These are phyloP conservation scores for Ochromonas danica DNA, from an alignment of 108 stramenopile genomes.

Conservation along the genomic window DNA sequence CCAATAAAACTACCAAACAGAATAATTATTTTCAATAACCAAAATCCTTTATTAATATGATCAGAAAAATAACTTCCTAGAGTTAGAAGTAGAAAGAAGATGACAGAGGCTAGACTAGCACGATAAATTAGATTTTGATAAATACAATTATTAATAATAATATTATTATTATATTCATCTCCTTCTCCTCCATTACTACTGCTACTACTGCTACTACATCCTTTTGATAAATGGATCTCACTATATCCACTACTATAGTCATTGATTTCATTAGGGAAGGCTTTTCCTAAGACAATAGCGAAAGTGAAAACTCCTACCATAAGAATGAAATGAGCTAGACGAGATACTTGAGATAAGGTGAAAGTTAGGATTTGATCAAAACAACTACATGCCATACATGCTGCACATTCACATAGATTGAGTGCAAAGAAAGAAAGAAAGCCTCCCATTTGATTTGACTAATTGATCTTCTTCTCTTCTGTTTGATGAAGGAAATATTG, in stretches of 20 bases:
- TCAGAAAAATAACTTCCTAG: background rate
- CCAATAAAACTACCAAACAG: background rate
- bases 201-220: conserved; percentile 1
- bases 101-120: background rate
- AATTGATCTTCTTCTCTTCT: too few relatives aligned
- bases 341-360: conserved; percentile 11
- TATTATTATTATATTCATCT: too few relatives aligned
- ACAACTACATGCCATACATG: conserved; percentile 21
- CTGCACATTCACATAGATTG: conserved; percentile 35
- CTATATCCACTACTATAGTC: background rate
- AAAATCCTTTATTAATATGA: conserved; percentile 18
- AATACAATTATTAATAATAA: conserved; percentile 27
- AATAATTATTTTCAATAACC: conserved; percentile 1
- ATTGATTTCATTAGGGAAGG: background rate
- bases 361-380: background rate
- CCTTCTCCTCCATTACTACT: too few relatives aligned
- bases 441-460: conserved; percentile 26
- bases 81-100: conserved; percentile 3
- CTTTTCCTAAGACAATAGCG: conserved; percentile 9
- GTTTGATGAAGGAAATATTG: too few relatives aligned
- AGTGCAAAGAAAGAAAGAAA: conserved; percentile 10
- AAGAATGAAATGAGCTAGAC: conserved; percentile 22
- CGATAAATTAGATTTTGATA: conserved; percentile 34
- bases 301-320: background rate
- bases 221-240: background rate